A percentile compares a stretch with the other conserved stretches of the same genome.
These are phyloP conservation scores for Gnaphalium uliginosum DNA, from an alignment of 129 eudicot species.

Conservation along the genomic window DNA sequence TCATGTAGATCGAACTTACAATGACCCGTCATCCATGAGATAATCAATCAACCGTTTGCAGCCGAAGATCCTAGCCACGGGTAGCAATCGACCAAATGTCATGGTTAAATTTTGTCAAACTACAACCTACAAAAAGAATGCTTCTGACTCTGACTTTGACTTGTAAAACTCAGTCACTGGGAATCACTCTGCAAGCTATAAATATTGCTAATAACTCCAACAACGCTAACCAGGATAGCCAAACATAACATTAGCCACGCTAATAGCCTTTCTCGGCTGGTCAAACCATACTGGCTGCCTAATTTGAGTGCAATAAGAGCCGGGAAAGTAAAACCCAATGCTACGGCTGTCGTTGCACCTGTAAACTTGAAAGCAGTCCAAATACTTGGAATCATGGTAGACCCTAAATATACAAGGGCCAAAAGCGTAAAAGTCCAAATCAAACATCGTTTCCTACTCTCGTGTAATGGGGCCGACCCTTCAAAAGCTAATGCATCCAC, in stretches of 20 bases:
- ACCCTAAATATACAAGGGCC: conserved; percentile 57
- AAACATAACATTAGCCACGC: conserved; percentile 68
- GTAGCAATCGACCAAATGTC: conserved; percentile 7
- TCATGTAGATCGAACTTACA: conserved; percentile 25
- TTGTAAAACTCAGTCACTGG: conserved; percentile 26
- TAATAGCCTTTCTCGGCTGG: conserved; percentile 49
- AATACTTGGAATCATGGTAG: conserved; percentile 75
- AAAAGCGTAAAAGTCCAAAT: conserved; percentile 52
- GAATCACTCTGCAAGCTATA: conserved; percentile 55
- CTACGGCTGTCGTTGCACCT: conserved; percentile 88
- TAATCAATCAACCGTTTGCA: conserved; percentile 1
- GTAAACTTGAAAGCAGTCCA: conserved; percentile 95
- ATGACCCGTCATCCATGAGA: conserved; percentile 23
- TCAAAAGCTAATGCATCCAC: conserved; percentile 62
- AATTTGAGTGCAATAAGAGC: conserved; percentile 71
- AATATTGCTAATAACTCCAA: conserved; percentile 73
- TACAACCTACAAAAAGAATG: conserved; percentile 23
- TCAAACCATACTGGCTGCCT: conserved; percentile 50
- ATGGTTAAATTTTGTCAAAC: conserved; percentile 10
- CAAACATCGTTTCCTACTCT: conserved; percentile 69
- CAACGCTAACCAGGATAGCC: conserved; percentile 62
- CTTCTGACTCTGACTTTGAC: not conserved
- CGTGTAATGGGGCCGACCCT: conserved; percentile 56
- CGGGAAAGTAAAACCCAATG: conserved; percentile 85
- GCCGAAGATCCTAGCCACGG: not conserved